Percentiles rank a stretch among this genome's conserved stretches.
Evolutionary conservation across 805 yeast species (phyloP).

Genomic region (Yamadazyma akitaensis): DNA sequence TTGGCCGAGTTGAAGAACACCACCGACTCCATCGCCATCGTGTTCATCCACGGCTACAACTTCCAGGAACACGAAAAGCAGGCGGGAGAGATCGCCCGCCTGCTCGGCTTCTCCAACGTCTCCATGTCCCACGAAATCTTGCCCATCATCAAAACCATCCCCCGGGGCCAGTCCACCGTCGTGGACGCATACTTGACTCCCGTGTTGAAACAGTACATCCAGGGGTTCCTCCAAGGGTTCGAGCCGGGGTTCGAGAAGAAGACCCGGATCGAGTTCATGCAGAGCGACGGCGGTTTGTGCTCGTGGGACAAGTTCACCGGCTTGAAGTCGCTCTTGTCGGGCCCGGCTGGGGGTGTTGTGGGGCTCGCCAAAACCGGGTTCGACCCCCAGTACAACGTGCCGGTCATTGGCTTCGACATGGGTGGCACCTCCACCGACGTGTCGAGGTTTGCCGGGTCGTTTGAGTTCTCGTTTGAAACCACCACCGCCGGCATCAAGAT

Average conservation of each 20-base stretch:
- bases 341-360: slow-evolving; percentile 26
- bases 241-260: slow-evolving; percentile 40
- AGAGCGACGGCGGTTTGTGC: slow-evolving; percentile 22
- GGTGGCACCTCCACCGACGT: slow-evolving; percentile 92
- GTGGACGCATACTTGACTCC: slow-evolving; percentile 87
- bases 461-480: slow-evolving; percentile 79
- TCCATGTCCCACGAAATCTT: slow-evolving; percentile 66
- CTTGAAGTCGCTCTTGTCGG: slow-evolving; percentile 18
- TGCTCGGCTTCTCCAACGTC: slow-evolving; percentile 65
- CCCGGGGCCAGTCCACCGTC: slow-evolving; percentile 73
- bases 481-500: slow-evolving; percentile 80
- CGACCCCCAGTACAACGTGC: slow-evolving; percentile 45
- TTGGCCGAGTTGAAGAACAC: slow-evolving; percentile 46
- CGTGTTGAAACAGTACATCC: slow-evolving; percentile 61
- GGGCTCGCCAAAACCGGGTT: slow-evolving; percentile 18
- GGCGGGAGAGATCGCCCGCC: slow-evolving; percentile 46
- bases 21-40: slow-evolving; percentile 70
- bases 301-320: slow-evolving; percentile 18
- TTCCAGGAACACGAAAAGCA: slow-evolving; percentile 62
- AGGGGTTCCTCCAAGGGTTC: slow-evolving; percentile 62
- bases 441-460: slow-evolving; percentile 64
- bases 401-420: slow-evolving; percentile 83
- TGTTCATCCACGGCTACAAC: slow-evolving; percentile 71
- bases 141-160: slow-evolving; percentile 76
- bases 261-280: slow-evolving; percentile 22